phyloP scores from a whole-genome alignment of 768 basidiomycete genomes.

The Collybia sordida region DNA sequence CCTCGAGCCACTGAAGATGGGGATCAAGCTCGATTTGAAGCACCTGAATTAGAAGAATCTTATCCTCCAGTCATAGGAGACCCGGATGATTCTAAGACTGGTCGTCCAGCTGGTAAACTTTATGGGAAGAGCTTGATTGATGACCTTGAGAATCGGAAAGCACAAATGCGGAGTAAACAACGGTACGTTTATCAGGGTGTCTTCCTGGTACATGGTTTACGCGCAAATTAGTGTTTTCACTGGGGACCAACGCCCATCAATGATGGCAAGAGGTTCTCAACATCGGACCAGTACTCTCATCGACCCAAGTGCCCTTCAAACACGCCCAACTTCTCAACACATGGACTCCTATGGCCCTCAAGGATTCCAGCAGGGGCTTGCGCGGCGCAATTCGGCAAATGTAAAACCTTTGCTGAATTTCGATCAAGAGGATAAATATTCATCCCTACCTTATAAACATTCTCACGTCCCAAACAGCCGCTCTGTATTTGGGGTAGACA shows the following conservation, averaged over 20 bases:
- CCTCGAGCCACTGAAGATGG: conserved; percentile 79
- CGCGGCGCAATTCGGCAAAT: conserved; percentile 49
- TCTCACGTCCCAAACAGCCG: conserved; percentile 41
- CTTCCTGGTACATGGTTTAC: background rate
- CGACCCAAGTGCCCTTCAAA: conserved; percentile 61
- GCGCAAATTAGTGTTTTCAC: conserved; percentile 65
- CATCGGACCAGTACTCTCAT: conserved; percentile 69
- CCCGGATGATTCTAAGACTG: conserved; percentile 31
- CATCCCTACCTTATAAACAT: conserved; percentile 20
- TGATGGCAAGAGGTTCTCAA: conserved; percentile 76
- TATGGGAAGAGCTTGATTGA: conserved; percentile 91
- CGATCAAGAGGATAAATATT: conserved; percentile 46
- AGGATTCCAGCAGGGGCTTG: conserved; percentile 32
- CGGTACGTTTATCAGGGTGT: conserved; percentile 49
- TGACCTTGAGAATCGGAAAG: conserved; percentile 81
- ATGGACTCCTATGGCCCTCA: conserved; percentile 43
- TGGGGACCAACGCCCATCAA: conserved; percentile 87
- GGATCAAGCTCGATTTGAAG: conserved; percentile 62
- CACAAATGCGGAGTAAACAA: conserved; percentile 78
- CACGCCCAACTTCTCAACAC: conserved; percentile 45
- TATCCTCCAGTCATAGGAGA: conserved; percentile 19
- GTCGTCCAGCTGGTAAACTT: conserved; percentile 75
- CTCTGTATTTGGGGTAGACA: conserved; percentile 94
- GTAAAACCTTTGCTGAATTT: conserved; percentile 70
- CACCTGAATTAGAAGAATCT: conserved; percentile 32